Percentiles rank a stretch among this genome's conserved stretches.
phyloP scores from a whole-genome alignment of 2,329 filamentous ascomycete genomes.

The Cercospora zeina region DNA sequence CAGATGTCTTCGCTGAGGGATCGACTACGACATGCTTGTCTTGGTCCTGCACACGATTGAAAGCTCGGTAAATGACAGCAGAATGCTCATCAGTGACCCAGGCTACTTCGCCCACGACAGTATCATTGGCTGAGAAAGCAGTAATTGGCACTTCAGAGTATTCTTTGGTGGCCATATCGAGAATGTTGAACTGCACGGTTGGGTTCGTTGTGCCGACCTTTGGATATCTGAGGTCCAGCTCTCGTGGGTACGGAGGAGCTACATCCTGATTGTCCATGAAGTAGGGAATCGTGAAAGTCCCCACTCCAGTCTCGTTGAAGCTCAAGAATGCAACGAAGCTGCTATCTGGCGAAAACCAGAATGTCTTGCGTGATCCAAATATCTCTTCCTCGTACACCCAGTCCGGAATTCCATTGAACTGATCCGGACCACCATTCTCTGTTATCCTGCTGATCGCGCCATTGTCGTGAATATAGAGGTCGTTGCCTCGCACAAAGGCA shows the following conservation, averaged over 20 bases:
- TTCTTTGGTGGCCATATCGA: constrained; percentile 54
- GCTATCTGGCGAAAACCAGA: constrained; percentile 61
- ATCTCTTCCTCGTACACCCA: constrained; percentile 66
- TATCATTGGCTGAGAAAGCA: constrained; percentile 60
- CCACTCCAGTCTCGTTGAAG: constrained; percentile 66
- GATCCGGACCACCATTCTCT: constrained; percentile 59
- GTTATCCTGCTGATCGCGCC: constrained; percentile 60
- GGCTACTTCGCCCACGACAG: constrained; percentile 66
- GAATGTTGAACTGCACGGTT: constrained; percentile 60
- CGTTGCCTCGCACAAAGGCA: constrained; percentile 67
- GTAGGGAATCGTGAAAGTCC: constrained; percentile 65
- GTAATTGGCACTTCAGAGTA: constrained; percentile 54
- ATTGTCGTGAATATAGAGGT: constrained; percentile 60
- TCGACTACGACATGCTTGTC: constrained; percentile 64
- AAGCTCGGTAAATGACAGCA: constrained; percentile 64
- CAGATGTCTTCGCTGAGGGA: constrained; percentile 50
- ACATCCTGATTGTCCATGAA: constrained; percentile 61
- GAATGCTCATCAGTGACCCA: constrained; percentile 65
- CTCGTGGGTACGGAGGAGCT: constrained; percentile 62
- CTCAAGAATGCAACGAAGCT: constrained; percentile 57
- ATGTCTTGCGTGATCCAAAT: constrained; percentile 52
- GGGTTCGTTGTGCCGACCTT: constrained; percentile 70
- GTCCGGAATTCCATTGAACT: constrained; percentile 65
- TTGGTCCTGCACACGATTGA: constrained; percentile 67
- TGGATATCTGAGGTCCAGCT: constrained; percentile 66